A percentile compares a stretch with the other conserved stretches of the same genome.
Conservation (phyloP, 1,284 basidiomycete species). For the Ceratobasidium sp. region DNA sequence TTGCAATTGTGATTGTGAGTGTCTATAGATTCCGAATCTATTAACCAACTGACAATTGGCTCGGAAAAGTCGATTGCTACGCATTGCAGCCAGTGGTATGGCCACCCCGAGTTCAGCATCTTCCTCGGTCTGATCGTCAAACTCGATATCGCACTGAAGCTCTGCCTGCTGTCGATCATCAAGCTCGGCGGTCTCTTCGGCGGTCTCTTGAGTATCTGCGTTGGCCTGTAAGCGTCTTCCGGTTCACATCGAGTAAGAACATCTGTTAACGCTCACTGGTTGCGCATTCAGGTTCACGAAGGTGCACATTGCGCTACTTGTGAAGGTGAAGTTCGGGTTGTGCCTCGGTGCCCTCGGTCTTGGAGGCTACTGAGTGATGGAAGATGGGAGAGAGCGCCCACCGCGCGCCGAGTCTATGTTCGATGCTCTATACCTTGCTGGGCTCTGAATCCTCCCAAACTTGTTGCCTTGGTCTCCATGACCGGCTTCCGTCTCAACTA, state of each 20-base stretch:
- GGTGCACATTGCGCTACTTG: conserved; percentile 21
- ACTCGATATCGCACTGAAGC: conserved; percentile 39
- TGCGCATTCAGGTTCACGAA: conserved; percentile 26
- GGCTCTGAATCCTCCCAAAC: too few relatives aligned
- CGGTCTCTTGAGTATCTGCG: conserved; percentile 26
- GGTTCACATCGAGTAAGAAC: not conserved
- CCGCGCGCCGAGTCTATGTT: too few relatives aligned
- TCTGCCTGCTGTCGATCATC: conserved; percentile 26
- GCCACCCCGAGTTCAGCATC: conserved; percentile 16
- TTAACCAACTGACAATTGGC: not conserved
- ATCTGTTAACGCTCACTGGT: too few relatives aligned
- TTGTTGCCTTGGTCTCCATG: not conserved
- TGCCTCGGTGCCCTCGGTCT: conserved; percentile 39
- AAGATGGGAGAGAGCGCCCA: too few relatives aligned
- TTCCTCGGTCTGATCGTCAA: conserved; percentile 32
- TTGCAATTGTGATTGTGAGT: conserved; percentile 32
- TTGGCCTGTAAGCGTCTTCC: conserved; percentile 33
- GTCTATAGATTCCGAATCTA: not conserved
- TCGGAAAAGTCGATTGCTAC: conserved; percentile 37
- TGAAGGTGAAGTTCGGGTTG: conserved; percentile 33
- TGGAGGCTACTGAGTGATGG: conserved; percentile 16
- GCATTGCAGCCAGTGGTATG: conserved; percentile 41
- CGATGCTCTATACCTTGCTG: too few relatives aligned
- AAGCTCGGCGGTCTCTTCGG: conserved; percentile 29
- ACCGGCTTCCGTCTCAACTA: too few relatives aligned